phyloP scores from a whole-genome alignment of 2,329 filamentous ascomycete species.

The Pseudogymnoascus sp. region DNA sequence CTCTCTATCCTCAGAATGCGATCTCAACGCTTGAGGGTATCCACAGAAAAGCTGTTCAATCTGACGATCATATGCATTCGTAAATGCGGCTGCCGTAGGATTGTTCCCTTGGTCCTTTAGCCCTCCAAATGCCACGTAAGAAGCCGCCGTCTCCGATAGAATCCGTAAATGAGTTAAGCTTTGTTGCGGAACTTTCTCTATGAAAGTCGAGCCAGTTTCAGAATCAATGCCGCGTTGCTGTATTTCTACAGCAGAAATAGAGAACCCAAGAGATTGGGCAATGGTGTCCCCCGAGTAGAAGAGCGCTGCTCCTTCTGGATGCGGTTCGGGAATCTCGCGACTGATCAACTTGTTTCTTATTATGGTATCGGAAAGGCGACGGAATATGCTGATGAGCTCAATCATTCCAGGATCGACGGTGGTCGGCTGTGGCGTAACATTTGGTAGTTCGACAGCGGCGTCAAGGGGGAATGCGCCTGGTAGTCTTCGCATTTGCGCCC shows the following conservation, averaged over 20 bases:
- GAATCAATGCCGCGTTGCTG: slow-evolving; percentile 78
- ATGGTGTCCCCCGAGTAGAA: slow-evolving; percentile 52
- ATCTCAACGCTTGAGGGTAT: slow-evolving; percentile 26
- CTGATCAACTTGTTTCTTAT: slow-evolving; percentile 45
- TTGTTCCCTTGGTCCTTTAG: slow-evolving; percentile 54
- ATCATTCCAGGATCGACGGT: slow-evolving; percentile 36
- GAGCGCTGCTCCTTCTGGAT: slow-evolving; percentile 34
- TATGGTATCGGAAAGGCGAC: slow-evolving; percentile 52
- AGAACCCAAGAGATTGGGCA: slow-evolving; percentile 65
- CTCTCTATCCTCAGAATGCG: not conserved
- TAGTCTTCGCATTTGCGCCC: not conserved
- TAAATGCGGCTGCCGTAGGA: slow-evolving; percentile 59
- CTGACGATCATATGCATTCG: slow-evolving; percentile 61
- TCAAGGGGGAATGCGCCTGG: slow-evolving; percentile 15
- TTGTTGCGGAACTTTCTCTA: slow-evolving; percentile 80
- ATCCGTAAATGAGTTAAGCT: slow-evolving; percentile 80
- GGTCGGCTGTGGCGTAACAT: slow-evolving; percentile 29
- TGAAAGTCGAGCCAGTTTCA: slow-evolving; percentile 62
- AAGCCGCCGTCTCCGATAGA: slow-evolving; percentile 77
- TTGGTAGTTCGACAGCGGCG: slow-evolving; percentile 25
- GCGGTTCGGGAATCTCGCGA: slow-evolving; percentile 30
- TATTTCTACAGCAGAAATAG: slow-evolving; percentile 84
- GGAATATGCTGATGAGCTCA: slow-evolving; percentile 55
- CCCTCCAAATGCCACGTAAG: slow-evolving; percentile 72
- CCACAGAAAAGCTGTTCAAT: slow-evolving; percentile 68